Conservation (phyloP, 805 yeast genomes). For the Millerago galiae region DNA sequence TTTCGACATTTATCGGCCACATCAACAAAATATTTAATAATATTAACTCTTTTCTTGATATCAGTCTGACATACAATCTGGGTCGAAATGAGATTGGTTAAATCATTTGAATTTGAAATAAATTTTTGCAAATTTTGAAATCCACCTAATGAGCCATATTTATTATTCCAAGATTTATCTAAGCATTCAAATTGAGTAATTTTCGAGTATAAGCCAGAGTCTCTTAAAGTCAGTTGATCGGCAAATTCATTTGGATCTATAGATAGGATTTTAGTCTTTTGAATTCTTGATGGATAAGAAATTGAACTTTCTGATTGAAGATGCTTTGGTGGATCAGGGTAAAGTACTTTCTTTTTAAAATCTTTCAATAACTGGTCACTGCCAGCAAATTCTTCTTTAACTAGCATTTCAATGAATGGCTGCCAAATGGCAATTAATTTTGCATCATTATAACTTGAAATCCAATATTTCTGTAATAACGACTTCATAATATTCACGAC, state of each 20-base stretch:
- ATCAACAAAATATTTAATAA: constrained; percentile 65
- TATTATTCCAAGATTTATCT: constrained; percentile 69
- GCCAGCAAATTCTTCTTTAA: constrained; percentile 37
- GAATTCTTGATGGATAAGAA: constrained; percentile 16
- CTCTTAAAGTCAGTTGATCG: constrained; percentile 75
- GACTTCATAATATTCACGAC: constrained; percentile 62
- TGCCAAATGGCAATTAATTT: constrained; percentile 30
- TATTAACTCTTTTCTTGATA: constrained; percentile 55
- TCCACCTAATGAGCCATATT: constrained; percentile 50
- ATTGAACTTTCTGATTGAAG: neutral
- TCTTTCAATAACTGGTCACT: constrained; percentile 33
- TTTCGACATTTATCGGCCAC: constrained; percentile 75
- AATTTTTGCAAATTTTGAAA: constrained; percentile 53
- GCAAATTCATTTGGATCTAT: constrained; percentile 75
- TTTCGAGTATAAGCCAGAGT: constrained; percentile 59
- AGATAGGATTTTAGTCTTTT: constrained; percentile 49
- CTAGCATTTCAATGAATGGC: constrained; percentile 34
- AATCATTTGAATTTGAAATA: constrained; percentile 67
- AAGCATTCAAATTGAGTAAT: constrained; percentile 70
- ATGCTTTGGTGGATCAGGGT: constrained; percentile 1
- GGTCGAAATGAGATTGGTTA: constrained; percentile 78
- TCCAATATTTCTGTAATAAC: constrained; percentile 68
- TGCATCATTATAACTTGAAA: constrained; percentile 47
- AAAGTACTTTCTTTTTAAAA: constrained; percentile 29
- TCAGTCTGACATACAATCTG: constrained; percentile 65